phyloP scores from a whole-genome alignment of 192 early-diverging fungal genomes.

The Phycomyces blakesleeanus region DNA sequence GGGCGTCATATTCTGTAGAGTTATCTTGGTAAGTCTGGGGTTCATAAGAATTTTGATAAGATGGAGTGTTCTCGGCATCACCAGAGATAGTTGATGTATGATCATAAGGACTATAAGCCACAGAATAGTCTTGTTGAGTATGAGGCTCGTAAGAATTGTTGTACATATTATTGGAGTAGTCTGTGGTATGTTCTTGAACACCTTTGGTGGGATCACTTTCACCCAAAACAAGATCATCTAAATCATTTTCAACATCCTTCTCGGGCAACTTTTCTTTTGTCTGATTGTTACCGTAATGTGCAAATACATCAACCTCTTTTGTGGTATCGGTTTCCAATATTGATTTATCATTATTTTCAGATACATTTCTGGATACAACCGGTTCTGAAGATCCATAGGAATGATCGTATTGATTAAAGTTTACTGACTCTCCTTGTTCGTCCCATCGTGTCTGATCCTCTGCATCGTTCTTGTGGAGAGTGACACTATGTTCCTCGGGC shows the following conservation, averaged over 20 bases:
- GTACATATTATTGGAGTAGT: background rate
- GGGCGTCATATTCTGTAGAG: too few species aligned
- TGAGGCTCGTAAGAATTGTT: slow-evolving; percentile 3
- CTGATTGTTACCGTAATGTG: background rate
- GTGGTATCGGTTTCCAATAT: background rate
- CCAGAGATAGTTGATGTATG: background rate
- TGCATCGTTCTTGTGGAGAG: too few species aligned
- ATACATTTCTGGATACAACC: background rate
- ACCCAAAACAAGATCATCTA: slow-evolving; percentile 26
- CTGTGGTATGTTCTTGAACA: background rate
- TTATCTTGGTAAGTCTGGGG: background rate
- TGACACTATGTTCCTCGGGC: too few species aligned
- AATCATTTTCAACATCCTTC: slow-evolving; percentile 7
- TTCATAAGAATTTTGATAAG: background rate
- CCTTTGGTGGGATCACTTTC: background rate
- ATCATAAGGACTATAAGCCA: background rate
- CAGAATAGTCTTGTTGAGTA: background rate
- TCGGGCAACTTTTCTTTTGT: background rate
- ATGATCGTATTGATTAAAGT: background rate
- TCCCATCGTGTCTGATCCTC: background rate
- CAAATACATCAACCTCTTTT: background rate
- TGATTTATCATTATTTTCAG: background rate
- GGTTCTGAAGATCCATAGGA: background rate
- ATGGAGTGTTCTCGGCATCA: too few species aligned
- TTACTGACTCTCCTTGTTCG: background rate